Evolutionary conservation across 805 yeast species (phyloP).

Genomic region (Candida corydali): DNA sequence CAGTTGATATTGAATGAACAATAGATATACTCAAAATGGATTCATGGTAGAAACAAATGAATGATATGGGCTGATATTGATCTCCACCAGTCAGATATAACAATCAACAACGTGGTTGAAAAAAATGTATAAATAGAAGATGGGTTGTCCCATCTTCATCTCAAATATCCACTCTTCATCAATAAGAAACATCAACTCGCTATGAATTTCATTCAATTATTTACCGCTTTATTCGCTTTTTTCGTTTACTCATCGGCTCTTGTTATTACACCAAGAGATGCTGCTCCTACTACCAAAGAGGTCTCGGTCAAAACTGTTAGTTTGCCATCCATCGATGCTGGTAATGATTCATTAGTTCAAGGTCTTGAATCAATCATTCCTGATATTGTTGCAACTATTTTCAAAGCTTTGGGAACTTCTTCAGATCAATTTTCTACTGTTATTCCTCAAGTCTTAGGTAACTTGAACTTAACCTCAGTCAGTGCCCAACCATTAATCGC

Average conservation of each 20-base stretch:
- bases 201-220: constrained; percentile 2
- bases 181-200: too few relatives aligned
- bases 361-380: constrained; percentile 3
- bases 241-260: neutral
- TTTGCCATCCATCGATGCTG: neutral
- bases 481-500: neutral
- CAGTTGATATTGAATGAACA: too few relatives aligned
- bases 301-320: neutral
- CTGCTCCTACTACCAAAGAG: neutral
- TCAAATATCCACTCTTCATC: too few relatives aligned
- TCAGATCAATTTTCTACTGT: neutral
- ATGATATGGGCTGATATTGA: too few relatives aligned
- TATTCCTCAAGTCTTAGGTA: neutral
- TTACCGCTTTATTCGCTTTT: neutral
- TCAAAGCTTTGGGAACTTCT: neutral
- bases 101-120: too few relatives aligned
- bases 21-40: too few relatives aligned
- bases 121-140: too few relatives aligned
- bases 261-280: neutral
- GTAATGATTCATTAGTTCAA: neutral
- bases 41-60: too few relatives aligned
- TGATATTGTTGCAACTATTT: neutral
- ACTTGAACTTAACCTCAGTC: neutral
- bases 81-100: too few relatives aligned
- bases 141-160: too few relatives aligned